Base-by-base conservation (phyloP, 139 green algal genomes). In the Astrephomene gubernaculifera region DNA sequence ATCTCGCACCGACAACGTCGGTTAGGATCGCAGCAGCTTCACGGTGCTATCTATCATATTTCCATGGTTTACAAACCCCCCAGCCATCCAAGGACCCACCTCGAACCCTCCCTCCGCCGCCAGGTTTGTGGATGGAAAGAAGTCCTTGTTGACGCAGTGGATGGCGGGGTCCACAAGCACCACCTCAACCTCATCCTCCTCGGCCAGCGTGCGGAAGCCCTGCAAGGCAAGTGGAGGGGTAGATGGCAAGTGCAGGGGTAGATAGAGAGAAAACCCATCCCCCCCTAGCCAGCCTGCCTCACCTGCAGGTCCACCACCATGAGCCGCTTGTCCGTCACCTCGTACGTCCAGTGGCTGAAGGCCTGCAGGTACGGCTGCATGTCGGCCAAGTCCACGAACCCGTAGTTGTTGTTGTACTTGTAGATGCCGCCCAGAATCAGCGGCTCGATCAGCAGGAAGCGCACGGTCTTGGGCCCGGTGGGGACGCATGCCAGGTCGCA, bases 231-330 rank as follows among this genome's bases (percentile, higher is more conserved):
- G 12, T 57, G 12, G 17, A 12, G 17, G 57, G 5, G n/a, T 24
- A 65, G 5, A 65, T 33, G 17, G 12, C 29, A 24, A 5, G 21
- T 8, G n/a, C 57, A 33, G 5, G n/a, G 21, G 57, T 65, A 65
- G 21, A 24, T 24, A 24, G 21, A 24, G 14, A 65, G 49, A 57
- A 12, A 57, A 57, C 49, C 17, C n/a, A n/a, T n/a, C n/a, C n/a
- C n/a, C n/a, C n/a, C n/a, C n/a, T n/a, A 17, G 49, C 49, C 49
- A 17, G 12, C 17, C 49, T 12, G 12, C 12, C 63, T 19, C 41
- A 70, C 63, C 63, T 70, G 63, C 63, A 70, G n/a, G n/a, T 70
- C 63, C n/a, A 41, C 31, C n/a, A 70, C n/a, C 63, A 70, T 70
- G 31, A 70, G 63, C 63, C 39, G 39, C 6, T 41, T 9, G 5